Evolutionary conservation across 169 alveolate genomes (phyloP), one percentile per base, ranked within the genome.

Genomic region (Plasmodium billcollinsi): DNA sequence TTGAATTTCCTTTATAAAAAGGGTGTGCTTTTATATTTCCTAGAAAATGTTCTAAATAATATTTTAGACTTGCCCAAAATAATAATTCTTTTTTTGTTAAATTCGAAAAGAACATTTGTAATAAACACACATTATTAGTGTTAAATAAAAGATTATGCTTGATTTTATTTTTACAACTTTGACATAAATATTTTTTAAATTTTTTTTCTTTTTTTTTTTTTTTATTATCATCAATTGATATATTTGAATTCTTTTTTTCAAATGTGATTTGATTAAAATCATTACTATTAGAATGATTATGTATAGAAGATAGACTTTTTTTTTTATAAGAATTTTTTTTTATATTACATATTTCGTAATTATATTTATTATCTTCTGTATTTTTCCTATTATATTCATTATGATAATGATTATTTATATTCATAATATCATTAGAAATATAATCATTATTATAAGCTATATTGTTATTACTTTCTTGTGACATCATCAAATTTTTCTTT

Each of bases 91-190:
- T 45, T 24, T 67, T 67, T n/a, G 90, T 80, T 56, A 80, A 43
- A 29, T 80, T 80, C 14, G 90, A 80, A 24, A 80, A 67, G 54
- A 80, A 71, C 4, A 80, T 80, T 71, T 80, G 90, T 43, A 80
- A 52, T n/a, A 80, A 45, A 24, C 90, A 80, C 9, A 80, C 90
- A 21, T 54, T 33, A 15, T 26, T 14, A 26, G 9, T 15, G 5
- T 49, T 62, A 12, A 9, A 20, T 39, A 9, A 49, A 29, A 21
- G 20, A 59, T 45, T 33, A 5, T 2, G 50, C 24, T 29, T 56
- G 7, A 12, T 26, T 14, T 58, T 47, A 26, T 21, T 47, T 80
- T n/a, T 43, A 26, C 90, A 80, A 58, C 90, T 24, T 14, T 45
- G 26, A 49, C 90, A 80, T 45, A 72, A 21, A 21, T 80, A 80